Base-by-base conservation (phyloP, 768 basidiomycete genomes). In the Naganishia friedmannii region DNA sequence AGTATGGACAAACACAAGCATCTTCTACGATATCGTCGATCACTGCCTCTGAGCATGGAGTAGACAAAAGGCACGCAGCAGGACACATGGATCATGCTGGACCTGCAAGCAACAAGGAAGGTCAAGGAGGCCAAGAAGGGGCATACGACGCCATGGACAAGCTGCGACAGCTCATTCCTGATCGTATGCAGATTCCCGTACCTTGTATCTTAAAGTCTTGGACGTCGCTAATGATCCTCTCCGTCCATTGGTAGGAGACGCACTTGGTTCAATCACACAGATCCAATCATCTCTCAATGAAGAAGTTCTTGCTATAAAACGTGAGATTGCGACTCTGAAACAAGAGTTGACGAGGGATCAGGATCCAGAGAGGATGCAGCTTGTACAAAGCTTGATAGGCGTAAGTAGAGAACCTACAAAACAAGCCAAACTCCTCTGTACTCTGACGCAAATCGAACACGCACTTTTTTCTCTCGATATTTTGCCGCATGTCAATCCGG, bases 321-420 rank as follows among this genome's bases (percentile, higher is more conserved):
- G 83, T 23, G 91, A 94, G 82, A 89, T 96, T 53, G 84, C 87
- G 65, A 72, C 81, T 12, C 83, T 97, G 67, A 86, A 88, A 71
- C 83, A 81, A 29, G 88, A 91, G 77, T 82, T 97, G 66, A 84
- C 85, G 73, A 83, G 82, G 15, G 90, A 90, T 74, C 93, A 95
- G 79, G 90, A 93, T 81, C 90, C 90, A n/a, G 86, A 87, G 66
- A 85, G 88, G 74, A 93, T 98, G 90, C 88, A 89, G 67, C 83
- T 88, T 65, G 93, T 96, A 37, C 96, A 98, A 80, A 92, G 92
- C 80, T 92, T 96, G 87, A 97, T 99, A 66, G 93, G 90, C 26
- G 95, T 97, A 73, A 69, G 87, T 78, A n/a, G 13, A 19, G 3
- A 5, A 17, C 34, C 32, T 21, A 1, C 2, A 21, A 7, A 12